A percentile compares a stretch with the other conserved stretches of the same genome.
phyloP scores from a whole-genome alignment of 2,329 filamentous ascomycete genomes.

The Sarocladiaceae sp. region DNA sequence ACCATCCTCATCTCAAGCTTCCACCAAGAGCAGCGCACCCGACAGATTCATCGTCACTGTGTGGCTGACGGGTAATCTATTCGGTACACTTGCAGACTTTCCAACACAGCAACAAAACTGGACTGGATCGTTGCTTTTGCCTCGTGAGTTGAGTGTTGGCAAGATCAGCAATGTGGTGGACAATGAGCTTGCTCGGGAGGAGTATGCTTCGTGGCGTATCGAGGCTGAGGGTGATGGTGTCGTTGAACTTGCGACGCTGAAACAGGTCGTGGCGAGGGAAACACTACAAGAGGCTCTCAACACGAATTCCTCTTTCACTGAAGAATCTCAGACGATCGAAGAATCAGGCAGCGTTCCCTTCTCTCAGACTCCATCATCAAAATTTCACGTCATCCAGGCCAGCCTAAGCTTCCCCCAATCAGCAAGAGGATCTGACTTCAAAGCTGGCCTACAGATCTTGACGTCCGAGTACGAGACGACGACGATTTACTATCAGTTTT shows the following conservation, averaged over 20 bases:
- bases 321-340: conserved; percentile 18
- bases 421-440: conserved; percentile 28
- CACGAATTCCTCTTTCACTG: conserved; percentile 18
- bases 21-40: conserved; percentile 30
- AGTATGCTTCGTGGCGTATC: conserved; percentile 32
- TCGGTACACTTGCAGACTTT: conserved; percentile 29
- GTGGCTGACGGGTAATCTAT: conserved; percentile 40
- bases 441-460: conserved; percentile 36
- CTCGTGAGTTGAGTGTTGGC: conserved; percentile 36
- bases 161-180: conserved; percentile 35
- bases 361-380: conserved; percentile 17
- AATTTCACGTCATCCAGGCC: conserved; percentile 34
- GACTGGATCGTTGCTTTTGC: conserved; percentile 37
- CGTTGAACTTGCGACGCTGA: conserved; percentile 31
- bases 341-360: not conserved
- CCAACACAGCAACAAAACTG: conserved; percentile 38
- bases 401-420: conserved; percentile 30
- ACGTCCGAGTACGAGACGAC: conserved; percentile 34
- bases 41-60: conserved; percentile 37
- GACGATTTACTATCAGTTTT: conserved; percentile 39
- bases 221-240: conserved; percentile 24
- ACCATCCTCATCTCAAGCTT: conserved; percentile 31
- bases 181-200: conserved; percentile 32
- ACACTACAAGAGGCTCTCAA: conserved; percentile 24
- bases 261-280: conserved; percentile 34